These are phyloP conservation scores for Russula emetica DNA, from an alignment of 768 basidiomycete species.

Conservation along the genomic window DNA sequence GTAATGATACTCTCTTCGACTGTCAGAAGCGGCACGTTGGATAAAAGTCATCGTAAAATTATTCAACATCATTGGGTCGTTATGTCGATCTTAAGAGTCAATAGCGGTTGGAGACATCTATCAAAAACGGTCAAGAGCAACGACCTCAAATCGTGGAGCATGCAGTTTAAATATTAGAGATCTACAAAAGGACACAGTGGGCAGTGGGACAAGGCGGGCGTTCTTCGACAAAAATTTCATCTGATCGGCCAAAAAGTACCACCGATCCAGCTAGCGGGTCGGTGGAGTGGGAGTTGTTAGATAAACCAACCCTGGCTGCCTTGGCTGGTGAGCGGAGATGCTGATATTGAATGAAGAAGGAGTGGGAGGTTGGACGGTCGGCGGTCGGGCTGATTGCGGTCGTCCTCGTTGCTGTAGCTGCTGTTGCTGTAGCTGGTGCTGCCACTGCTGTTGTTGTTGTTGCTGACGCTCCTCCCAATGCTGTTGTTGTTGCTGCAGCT, in stretches of 20 bases:
- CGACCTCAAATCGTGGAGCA: neutral
- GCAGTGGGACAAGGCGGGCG: neutral
- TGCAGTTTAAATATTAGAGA: neutral
- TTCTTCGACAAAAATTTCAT: neutral
- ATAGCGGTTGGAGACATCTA: neutral
- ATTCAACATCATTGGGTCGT: neutral
- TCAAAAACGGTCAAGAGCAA: neutral
- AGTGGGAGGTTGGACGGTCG: neutral
- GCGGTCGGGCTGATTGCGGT: neutral
- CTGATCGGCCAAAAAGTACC: neutral
- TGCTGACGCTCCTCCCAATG: too few species aligned
- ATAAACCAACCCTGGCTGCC: too few species aligned
- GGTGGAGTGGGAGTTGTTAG: too few species aligned
- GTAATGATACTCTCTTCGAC: too few species aligned
- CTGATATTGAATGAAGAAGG: neutral
- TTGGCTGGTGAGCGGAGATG: too few species aligned
- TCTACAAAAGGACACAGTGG: neutral
- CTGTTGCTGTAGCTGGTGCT: too few species aligned
- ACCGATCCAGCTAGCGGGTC: neutral
- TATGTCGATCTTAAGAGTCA: neutral
- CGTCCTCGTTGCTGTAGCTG: neutral
- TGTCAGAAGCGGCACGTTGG: neutral
- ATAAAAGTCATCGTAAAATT: neutral
- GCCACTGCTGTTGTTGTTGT: too few species aligned
- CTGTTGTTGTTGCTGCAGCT: neutral